Evolutionary conservation across 495 filamentous ascomycete species (phyloP).

Genomic region (Pyrenula aspistea): DNA sequence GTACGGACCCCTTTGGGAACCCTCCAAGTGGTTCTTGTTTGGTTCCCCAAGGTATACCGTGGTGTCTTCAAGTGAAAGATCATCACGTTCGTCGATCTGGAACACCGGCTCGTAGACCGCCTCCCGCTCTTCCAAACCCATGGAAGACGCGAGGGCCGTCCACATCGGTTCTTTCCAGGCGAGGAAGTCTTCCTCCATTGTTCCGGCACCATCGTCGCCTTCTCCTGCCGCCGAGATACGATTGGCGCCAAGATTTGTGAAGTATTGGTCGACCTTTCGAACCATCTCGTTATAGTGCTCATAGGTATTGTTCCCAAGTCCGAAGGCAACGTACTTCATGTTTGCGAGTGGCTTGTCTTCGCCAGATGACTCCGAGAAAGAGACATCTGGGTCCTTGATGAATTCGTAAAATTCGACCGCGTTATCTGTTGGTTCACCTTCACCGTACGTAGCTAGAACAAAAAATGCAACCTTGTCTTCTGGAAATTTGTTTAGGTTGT

Average conservation of each 20-base stretch:
- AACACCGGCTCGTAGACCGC: slow-evolving; percentile 93
- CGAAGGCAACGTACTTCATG: slow-evolving; percentile 90
- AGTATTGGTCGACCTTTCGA: slow-evolving; percentile 68
- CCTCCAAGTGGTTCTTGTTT: slow-evolving; percentile 90
- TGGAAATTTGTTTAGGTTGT: slow-evolving; percentile 81
- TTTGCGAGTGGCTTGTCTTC: slow-evolving; percentile 68
- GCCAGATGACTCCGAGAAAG: slow-evolving; percentile 54
- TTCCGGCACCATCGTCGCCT: slow-evolving; percentile 95
- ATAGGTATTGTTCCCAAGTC: slow-evolving; percentile 96
- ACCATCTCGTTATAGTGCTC: slow-evolving; percentile 99
- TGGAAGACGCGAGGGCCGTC: slow-evolving; percentile 63
- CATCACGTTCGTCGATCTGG: slow-evolving; percentile 64
- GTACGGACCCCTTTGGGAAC: slow-evolving; percentile 74
- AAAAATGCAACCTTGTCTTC: slow-evolving; percentile 89
- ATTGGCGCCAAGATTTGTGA: slow-evolving; percentile 68
- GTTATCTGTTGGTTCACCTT: slow-evolving; percentile 97
- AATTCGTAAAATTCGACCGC: slow-evolving; percentile 99
- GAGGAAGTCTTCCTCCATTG: slow-evolving; percentile 99
- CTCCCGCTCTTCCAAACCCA: slow-evolving; percentile 90
- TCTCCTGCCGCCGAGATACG: slow-evolving; percentile 84
- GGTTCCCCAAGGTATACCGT: slow-evolving; percentile 92
- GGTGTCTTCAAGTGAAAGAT: slow-evolving; percentile 62
- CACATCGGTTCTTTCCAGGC: slow-evolving; percentile 99
- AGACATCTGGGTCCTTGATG: slow-evolving; percentile 64
- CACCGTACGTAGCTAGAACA: slow-evolving; percentile 93